phyloP scores from a whole-genome alignment of 2,329 filamentous ascomycete species.

The Aspergillus sojae region DNA sequence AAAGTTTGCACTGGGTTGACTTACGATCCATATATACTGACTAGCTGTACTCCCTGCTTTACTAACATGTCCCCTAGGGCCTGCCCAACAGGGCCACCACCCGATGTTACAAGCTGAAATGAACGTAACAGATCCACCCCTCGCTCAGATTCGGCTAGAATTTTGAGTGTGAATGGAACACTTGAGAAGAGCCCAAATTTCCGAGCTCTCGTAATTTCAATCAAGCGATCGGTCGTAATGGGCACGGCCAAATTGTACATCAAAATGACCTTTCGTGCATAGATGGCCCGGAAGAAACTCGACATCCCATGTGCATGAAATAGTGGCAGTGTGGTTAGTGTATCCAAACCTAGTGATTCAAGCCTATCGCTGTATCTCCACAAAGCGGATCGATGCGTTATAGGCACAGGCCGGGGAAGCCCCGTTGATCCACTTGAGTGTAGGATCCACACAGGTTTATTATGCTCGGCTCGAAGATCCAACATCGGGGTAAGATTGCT shows the following conservation, averaged over 20 bases:
- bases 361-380: no score
- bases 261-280: neutral
- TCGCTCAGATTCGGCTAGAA: neutral
- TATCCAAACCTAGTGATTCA: neutral
- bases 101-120: neutral
- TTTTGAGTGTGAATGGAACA: neutral
- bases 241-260: slow-evolving; percentile 1
- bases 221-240: neutral
- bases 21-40: neutral
- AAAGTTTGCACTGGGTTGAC: neutral
- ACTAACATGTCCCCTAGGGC: slow-evolving; percentile 1
- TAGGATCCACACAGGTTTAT: neutral
- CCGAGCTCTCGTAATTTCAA: neutral
- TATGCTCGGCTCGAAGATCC: no score
- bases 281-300: neutral
- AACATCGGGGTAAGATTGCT: no score
- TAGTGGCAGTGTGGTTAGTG: neutral
- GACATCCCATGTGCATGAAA: neutral
- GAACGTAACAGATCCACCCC: neutral
- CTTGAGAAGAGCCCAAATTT: neutral
- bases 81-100: neutral
- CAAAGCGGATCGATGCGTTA: slow-evolving; percentile 5
- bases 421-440: slow-evolving; percentile 15
- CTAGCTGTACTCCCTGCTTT: neutral
- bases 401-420: slow-evolving; percentile 8